Percentiles rank a stretch among this genome's conserved stretches.
These are phyloP conservation scores for Teunomyces tritomae DNA, from an alignment of 805 yeast genomes.

Conservation along the genomic window DNA sequence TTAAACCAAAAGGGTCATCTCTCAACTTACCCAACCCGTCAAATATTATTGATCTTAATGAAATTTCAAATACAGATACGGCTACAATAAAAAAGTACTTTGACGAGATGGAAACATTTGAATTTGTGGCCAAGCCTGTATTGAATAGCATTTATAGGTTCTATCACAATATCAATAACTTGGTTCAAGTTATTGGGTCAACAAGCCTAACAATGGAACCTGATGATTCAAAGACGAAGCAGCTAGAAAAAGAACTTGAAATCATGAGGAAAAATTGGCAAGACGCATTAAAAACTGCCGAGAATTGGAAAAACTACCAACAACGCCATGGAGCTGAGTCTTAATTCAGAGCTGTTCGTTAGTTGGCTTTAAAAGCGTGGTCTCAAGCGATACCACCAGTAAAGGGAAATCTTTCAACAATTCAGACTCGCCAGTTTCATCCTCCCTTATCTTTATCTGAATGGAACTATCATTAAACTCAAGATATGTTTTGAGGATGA, in stretches of 20 bases:
- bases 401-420: conserved; percentile 30
- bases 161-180: conserved; percentile 26
- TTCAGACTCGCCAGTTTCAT: conserved; percentile 10
- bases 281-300: conserved; percentile 37
- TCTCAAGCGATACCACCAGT: conserved; percentile 27
- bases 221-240: conserved; percentile 13
- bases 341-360: not conserved
- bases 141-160: conserved; percentile 32
- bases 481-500: conserved; percentile 26
- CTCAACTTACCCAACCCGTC: conserved; percentile 29
- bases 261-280: conserved; percentile 35
- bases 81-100: conserved; percentile 15
- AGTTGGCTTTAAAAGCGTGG: conserved; percentile 21
- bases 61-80: conserved; percentile 12
- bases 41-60: conserved; percentile 25
- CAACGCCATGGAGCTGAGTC: conserved; percentile 1
- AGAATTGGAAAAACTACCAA: conserved; percentile 33
- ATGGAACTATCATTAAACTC: conserved; percentile 15
- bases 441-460: conserved; percentile 17
- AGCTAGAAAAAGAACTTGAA: conserved; percentile 32
- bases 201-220: conserved; percentile 5
- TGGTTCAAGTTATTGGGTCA: conserved; percentile 6
- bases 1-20: conserved; percentile 8
- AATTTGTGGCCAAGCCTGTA: conserved; percentile 32
- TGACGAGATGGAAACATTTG: conserved; percentile 37